phyloP scores from a whole-genome alignment of 768 basidiomycete species.

The Leucocoprinus leucothites region DNA sequence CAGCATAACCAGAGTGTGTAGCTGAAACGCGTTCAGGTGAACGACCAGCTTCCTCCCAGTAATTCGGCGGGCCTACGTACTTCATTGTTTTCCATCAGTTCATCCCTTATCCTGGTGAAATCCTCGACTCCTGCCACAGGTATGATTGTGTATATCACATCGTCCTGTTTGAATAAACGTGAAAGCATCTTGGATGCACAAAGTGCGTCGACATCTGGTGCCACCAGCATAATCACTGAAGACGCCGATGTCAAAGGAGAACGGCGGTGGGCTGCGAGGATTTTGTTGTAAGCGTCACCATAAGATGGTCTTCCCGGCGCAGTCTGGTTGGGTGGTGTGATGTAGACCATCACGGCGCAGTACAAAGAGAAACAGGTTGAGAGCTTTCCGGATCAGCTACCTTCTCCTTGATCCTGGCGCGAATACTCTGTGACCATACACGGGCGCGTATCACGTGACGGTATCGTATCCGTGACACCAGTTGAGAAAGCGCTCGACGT shows the following conservation, averaged over 20 bases:
- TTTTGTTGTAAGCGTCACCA: slow-evolving; percentile 66
- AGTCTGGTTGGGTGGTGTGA: slow-evolving; percentile 70
- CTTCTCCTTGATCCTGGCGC: neutral
- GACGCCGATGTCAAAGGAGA: slow-evolving; percentile 77
- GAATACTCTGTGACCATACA: slow-evolving; percentile 2
- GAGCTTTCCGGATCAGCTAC: no score
- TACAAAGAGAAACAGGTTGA: neutral
- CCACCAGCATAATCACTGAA: slow-evolving; percentile 81
- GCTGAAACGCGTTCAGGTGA: slow-evolving; percentile 33
- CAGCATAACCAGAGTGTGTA: slow-evolving; percentile 86
- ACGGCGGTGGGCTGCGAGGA: slow-evolving; percentile 68
- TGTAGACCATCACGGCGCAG: slow-evolving; percentile 41
- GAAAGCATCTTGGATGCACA: slow-evolving; percentile 90
- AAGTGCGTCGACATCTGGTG: slow-evolving; percentile 89
- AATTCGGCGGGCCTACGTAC: slow-evolving; percentile 31
- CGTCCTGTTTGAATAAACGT: slow-evolving; percentile 88
- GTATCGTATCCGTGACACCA: neutral
- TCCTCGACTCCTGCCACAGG: slow-evolving; percentile 87
- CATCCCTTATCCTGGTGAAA: slow-evolving; percentile 60
- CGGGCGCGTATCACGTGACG: slow-evolving; percentile 10
- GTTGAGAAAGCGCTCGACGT: neutral
- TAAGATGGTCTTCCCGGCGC: slow-evolving; percentile 60
- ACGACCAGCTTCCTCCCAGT: neutral
- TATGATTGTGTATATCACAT: slow-evolving; percentile 85
- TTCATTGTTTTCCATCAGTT: slow-evolving; percentile 64